phyloP scores from a whole-genome alignment of 2,329 filamentous ascomycete species.

The Pseudonectria foliicola region DNA sequence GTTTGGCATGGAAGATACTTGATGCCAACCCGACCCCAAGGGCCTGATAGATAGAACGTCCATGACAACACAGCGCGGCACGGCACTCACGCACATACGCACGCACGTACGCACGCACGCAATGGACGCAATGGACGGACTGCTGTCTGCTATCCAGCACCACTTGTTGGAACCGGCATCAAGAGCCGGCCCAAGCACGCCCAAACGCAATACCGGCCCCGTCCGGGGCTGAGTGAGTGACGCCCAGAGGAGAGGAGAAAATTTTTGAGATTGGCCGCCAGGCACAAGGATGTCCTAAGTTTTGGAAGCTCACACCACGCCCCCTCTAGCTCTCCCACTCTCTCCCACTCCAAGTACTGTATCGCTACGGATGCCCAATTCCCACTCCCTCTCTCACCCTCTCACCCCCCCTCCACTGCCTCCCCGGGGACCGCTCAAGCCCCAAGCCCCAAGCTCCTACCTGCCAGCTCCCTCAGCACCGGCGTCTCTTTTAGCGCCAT shows the following conservation, averaged over 20 bases:
- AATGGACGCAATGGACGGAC: slow-evolving; percentile 3
- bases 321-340: slow-evolving; percentile 16
- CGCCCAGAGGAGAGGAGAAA: slow-evolving; percentile 16
- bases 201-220: slow-evolving; percentile 18
- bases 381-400: too few species aligned
- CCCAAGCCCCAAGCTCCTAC: slow-evolving; percentile 14
- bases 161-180: slow-evolving; percentile 15
- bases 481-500: slow-evolving; percentile 21
- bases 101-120: too few species aligned
- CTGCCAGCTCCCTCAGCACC: slow-evolving; percentile 11
- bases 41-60: too few species aligned
- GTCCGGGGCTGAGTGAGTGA: slow-evolving; percentile 19
- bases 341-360: too few species aligned
- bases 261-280: slow-evolving; percentile 20
- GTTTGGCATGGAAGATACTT: too few species aligned
- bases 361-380: too few species aligned
- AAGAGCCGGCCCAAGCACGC: slow-evolving; percentile 17
- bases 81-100: too few species aligned
- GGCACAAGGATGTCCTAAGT: slow-evolving; percentile 18
- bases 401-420: too few species aligned
- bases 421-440: too few species aligned
- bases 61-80: too few species aligned
- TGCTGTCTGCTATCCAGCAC: slow-evolving; percentile 5
- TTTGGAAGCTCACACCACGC: slow-evolving; percentile 7
- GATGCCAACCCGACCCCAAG: too few species aligned